These are phyloP conservation scores for Starmera quercuum DNA, from an alignment of 805 yeast species.

Conservation along the genomic window DNA sequence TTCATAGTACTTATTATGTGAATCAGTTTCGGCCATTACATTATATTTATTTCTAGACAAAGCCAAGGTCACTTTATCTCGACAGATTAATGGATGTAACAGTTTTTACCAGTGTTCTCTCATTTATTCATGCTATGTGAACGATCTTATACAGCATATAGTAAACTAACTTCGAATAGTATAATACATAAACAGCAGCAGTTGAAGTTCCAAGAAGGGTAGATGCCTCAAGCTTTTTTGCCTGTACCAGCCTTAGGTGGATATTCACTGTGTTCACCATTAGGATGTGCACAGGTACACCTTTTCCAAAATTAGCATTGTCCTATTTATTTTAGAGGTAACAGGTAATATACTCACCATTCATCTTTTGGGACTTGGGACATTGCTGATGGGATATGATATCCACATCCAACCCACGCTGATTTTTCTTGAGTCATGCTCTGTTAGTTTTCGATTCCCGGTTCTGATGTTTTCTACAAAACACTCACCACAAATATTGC, in stretches of 20 bases:
- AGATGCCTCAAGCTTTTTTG: too few relatives aligned
- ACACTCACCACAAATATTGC: conserved; percentile 12
- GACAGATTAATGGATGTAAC: too few relatives aligned
- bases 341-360: conserved; percentile 5
- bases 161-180: too few relatives aligned
- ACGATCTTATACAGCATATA: too few relatives aligned
- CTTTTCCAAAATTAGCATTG: background rate
- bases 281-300: conserved; percentile 4
- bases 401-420: conserved; percentile 15
- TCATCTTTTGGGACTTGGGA: conserved; percentile 4
- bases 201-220: too few relatives aligned
- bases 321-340: background rate
- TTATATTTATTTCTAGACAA: too few relatives aligned
- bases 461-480: background rate
- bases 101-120: too few relatives aligned
- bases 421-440: conserved; percentile 4
- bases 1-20: too few relatives aligned
- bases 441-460: background rate
- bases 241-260: conserved; percentile 11
- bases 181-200: too few relatives aligned
- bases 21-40: too few relatives aligned
- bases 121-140: too few relatives aligned
- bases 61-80: too few relatives aligned
- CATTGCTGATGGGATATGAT: conserved; percentile 13
- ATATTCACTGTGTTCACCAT: conserved; percentile 7